phyloP scores from a whole-genome alignment of 192 early-diverging fungal species.

The Podila clonocystis region DNA sequence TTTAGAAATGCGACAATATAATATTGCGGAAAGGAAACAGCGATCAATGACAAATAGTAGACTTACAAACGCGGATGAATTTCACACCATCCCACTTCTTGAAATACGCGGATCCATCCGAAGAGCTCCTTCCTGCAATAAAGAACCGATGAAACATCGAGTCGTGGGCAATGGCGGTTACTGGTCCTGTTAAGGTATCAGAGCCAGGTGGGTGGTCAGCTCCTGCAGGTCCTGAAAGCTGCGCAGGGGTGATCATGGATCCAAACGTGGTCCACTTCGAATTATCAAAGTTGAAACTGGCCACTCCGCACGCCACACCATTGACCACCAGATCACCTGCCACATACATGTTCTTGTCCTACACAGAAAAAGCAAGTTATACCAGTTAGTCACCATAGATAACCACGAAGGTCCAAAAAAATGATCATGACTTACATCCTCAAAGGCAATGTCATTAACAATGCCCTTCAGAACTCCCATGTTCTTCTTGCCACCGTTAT shows the following conservation, averaged over 20 bases:
- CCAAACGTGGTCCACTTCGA: conserved; percentile 59
- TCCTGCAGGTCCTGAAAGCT: neutral
- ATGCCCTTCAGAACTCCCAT: conserved; percentile 32
- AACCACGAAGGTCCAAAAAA: neutral
- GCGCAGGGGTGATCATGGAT: conserved; percentile 5
- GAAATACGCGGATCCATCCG: conserved; percentile 57
- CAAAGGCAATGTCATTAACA: conserved; percentile 45
- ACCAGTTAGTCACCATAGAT: neutral
- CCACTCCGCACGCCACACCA: conserved; percentile 50
- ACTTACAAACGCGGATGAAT: conserved; percentile 48
- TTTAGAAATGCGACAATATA: too few relatives aligned
- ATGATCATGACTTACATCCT: conserved; percentile 18
- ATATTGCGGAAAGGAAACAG: too few relatives aligned
- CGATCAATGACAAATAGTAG: too few relatives aligned
- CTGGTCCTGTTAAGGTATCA: conserved; percentile 62
- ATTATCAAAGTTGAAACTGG: conserved; percentile 59
- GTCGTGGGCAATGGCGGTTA: conserved; percentile 54
- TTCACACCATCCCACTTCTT: conserved; percentile 60
- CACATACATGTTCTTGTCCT: conserved; percentile 49
- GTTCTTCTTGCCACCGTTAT: conserved; percentile 11
- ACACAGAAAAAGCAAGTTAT: neutral
- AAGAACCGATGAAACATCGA: conserved; percentile 35
- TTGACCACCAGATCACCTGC: conserved; percentile 54
- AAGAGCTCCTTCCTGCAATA: conserved; percentile 34
- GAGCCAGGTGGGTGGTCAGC: conserved; percentile 17